Evolutionary conservation across 1,139 yeast genomes (phyloP), one percentile per base, ranked within the genome.

Genomic region (Sugiyamaella sp.): DNA sequence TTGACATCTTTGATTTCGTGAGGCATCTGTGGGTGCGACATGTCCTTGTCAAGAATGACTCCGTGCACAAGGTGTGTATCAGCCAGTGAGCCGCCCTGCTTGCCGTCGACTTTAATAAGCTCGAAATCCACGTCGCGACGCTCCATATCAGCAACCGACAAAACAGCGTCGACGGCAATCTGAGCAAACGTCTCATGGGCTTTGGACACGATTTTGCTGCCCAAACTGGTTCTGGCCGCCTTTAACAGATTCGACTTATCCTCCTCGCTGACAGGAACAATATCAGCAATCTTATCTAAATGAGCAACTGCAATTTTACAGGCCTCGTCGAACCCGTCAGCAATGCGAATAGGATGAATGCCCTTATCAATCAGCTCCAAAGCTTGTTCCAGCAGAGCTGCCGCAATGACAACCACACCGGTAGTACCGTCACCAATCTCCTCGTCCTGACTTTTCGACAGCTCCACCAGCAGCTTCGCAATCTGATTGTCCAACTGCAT

Each of bases 351-450:
- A 53, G 99, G 99, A 68, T 95, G 99, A 59, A 95, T 91, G 52
- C 98, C 99, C 75, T 89, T 89, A 66, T 93, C 98, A 63, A 95
- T 89, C 63, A 95, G 80, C 69, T 90, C 98, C 55, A 87, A 74
- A 1, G 99, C 97, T 74, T 93, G 97, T 69, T 93, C 99, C 57
- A 95, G 78, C 61, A 95, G 77, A 1, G 98, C 96, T 63, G 96
- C 89, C 1, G 99, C 98, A 51, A 95, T 76, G 1, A 95, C 98
- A 55, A 93, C 99, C 32, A 95, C 99, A 66, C 99, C 99, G 2
- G 99, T 95, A 40, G 99, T 95, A 68, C 99, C 99, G 70, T 95
- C 99, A 54, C 99, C 99, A 66, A 95, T 90, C 74, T 95, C 99
- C 68, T 93, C 97, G 71, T 95, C 99, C 75, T 95, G 99, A 21